Base-by-base conservation (phyloP, 1,284 basidiomycete species). In the Cutaneotrichosporon sp. region DNA sequence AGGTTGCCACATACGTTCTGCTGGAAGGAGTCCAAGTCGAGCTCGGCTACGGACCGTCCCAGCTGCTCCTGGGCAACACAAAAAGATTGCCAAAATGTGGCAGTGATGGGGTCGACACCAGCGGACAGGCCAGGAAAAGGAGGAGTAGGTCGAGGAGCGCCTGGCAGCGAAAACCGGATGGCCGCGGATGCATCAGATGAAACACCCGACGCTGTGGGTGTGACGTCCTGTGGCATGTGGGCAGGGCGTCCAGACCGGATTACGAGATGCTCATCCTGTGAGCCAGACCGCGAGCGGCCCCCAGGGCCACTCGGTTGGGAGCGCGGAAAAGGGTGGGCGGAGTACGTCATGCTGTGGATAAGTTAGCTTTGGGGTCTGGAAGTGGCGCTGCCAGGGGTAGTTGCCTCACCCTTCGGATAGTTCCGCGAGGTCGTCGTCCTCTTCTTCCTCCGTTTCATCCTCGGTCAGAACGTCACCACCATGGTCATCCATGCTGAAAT, bases 1-100 rank as follows among this genome's bases (percentile, higher is more conserved):
- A 13, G 22, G 38, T 6, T 42, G 38, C 55, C 36, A 40, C 38
- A 71, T 60, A 75, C 75, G 50, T 70, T 70, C 30, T 69, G 64
- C 49, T 76, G 74, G 56, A 70, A 78, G n/a, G 65, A 63, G 47
- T 74, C 75, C 58, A 74, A 73, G 31, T 70, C 69, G 8, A 71
- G 62, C n/a, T 66, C 65, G 6, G 66, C 42, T 13, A 73, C 63
- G 34, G 64, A 70, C 6, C 64, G 64, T 5, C 69, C 69, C 7
- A 78, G 64, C 1, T 65, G 64, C 42, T 76, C 73, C 42, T 72
- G 72, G 57, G 74, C 71, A 11, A 70, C 65, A 22, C 70, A 69
- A 56, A 76, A 78, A 10, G 66, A 63, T 47, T 65, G 66, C 72
- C 74, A 76, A 40, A 78, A 73, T 38, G 61, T 61, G 9, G 62